phyloP scores from a whole-genome alignment of 768 basidiomycete genomes.

The Leccinum longicurvipes region DNA sequence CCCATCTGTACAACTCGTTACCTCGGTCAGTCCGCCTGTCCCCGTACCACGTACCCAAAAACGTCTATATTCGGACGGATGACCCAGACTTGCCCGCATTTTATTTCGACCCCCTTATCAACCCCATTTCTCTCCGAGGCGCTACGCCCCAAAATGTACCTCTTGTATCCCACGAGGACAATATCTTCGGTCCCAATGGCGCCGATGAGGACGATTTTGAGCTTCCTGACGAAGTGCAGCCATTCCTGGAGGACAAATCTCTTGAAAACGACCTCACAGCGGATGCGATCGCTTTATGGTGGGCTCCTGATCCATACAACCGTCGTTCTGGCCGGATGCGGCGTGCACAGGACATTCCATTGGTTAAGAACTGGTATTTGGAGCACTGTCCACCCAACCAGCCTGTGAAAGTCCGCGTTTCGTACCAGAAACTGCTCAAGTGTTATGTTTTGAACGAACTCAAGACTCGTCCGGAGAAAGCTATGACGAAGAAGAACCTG shows the following conservation, averaged over 20 bases:
- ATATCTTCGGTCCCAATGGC: conserved; percentile 85
- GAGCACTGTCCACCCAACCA: conserved; percentile 97
- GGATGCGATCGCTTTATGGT: conserved; percentile 97
- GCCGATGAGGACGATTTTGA: conserved; percentile 86
- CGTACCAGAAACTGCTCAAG: conserved; percentile 97
- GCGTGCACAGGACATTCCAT: conserved; percentile 90
- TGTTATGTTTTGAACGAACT: conserved; percentile 95
- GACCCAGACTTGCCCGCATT: conserved; percentile 99
- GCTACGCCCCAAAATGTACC: conserved; percentile 79
- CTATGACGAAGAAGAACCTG: conserved; percentile 97
- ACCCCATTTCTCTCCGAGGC: conserved; percentile 92
- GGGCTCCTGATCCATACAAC: conserved; percentile 96
- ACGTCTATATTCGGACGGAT: conserved; percentile 98
- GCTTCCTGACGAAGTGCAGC: conserved; percentile 70
- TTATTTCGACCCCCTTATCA: conserved; percentile 98
- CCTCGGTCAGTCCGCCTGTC: conserved; percentile 93
- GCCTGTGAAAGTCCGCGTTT: conserved; percentile 97
- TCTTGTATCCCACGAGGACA: conserved; percentile 84
- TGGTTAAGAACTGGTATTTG: conserved; percentile 98
- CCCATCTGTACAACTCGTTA: conserved; percentile 96
- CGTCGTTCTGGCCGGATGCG: conserved; percentile 90
- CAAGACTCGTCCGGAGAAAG: conserved; percentile 84
- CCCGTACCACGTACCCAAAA: conserved; percentile 91
- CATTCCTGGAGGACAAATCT: conserved; percentile 77
- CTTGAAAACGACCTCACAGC: conserved; percentile 90